Base-by-base conservation (phyloP, 768 basidiomycete genomes). In the Lentinula guzmanii region DNA sequence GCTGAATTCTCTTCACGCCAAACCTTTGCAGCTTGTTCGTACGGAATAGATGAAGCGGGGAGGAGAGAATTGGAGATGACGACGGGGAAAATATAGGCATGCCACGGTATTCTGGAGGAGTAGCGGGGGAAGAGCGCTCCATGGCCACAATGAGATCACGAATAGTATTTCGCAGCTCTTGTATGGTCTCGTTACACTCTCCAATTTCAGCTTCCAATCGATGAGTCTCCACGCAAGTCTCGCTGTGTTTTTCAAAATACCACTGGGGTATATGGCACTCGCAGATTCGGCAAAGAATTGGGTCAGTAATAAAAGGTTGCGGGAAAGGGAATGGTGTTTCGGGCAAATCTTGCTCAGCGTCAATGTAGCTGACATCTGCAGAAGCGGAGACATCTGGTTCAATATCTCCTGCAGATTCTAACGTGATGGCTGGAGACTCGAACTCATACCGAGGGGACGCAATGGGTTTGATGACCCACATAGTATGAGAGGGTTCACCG, bases 221-320 rank as follows among this genome's bases (percentile, higher is more conserved):
- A 75, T 99, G 97, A 3, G 91, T 89, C 75, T 98, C 96, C 66
- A 86, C 93, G 68, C 97, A 99, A 10, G 95, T 98, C 75, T 99
- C 97, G 82, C 94, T 98, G 78, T 99, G 97, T 77, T 98, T 98
- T 77, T 98, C 97, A 72, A 99, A 99, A 78, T 95, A 99, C 97
- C 97, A 99, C 63, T 96, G 91, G 2, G 96, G 95, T 61, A 98
- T 91, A 66, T 91, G 88, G 69, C 90, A 87, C 75, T 99, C 97
- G 79, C 97, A 99, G 64, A 99, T 99, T 34, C 97, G 91, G 76
- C 97, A 98, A 21, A 99, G 81, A 55, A 98, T 91, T 33, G 83
- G 86, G 62, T 91, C 86, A 28, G 83, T 86, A 69, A 86, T 89
- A 74, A 98, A 89, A 24, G 89, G 86, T 21, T 86, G 83, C 48